These are phyloP conservation scores for Powellomyces hirtus DNA, from an alignment of 192 early-diverging fungal genomes.

Conservation along the genomic window DNA sequence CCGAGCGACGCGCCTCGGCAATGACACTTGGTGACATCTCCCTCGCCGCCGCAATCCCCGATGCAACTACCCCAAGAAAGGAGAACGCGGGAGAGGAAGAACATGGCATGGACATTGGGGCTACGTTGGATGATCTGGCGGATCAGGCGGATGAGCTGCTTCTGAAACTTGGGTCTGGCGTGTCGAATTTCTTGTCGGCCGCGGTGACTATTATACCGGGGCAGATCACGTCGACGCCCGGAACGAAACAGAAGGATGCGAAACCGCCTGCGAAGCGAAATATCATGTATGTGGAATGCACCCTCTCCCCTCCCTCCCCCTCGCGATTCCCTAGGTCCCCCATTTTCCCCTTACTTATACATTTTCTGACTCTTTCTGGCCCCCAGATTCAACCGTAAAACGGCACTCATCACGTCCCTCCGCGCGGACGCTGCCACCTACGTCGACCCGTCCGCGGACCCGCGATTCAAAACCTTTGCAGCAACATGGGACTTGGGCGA, in stretches of 20 bases:
- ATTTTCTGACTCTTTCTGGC: too few relatives aligned
- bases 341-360: too few relatives aligned
- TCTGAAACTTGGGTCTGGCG: conserved; percentile 30
- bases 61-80: neutral
- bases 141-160: conserved; percentile 34
- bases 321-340: too few relatives aligned
- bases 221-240: neutral
- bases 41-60: neutral
- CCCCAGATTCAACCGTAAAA: conserved; percentile 38
- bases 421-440: conserved; percentile 26
- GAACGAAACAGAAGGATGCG: neutral
- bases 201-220: conserved; percentile 29
- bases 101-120: neutral
- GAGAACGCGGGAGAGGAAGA: neutral
- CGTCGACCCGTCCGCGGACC: neutral
- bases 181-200: conserved; percentile 5
- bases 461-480: conserved; percentile 20
- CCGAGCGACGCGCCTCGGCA: neutral
- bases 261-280: neutral
- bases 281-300: conserved; percentile 37
- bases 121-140: conserved; percentile 8
- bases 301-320: too few relatives aligned
- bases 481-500: conserved; percentile 19
- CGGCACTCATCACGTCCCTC: conserved; percentile 28
- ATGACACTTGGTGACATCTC: neutral